Conservation (phyloP, 768 basidiomycete species). For the Hericium alpestre region DNA sequence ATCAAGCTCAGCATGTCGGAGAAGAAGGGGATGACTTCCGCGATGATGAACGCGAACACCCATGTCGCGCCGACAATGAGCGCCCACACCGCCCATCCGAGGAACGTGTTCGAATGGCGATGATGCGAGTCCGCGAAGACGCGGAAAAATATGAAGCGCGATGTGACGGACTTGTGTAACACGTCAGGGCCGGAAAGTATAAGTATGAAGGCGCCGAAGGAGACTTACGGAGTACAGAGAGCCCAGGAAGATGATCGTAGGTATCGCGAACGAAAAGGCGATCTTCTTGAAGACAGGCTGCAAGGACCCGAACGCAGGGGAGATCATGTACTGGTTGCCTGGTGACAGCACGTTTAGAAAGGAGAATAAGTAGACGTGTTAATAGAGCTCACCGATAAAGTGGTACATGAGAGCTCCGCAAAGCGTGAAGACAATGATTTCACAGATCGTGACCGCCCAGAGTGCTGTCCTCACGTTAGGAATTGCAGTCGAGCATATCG, state of each 20-base stretch:
- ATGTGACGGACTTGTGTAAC: constrained; percentile 25
- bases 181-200: background rate
- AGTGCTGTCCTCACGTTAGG: constrained; percentile 20
- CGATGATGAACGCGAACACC: constrained; percentile 19
- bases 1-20: constrained; percentile 31
- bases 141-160: constrained; percentile 37
- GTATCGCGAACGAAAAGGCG: constrained; percentile 35
- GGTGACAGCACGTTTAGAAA: background rate
- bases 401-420: constrained; percentile 36
- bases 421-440: constrained; percentile 31
- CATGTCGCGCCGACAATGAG: constrained; percentile 18
- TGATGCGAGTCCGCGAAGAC: constrained; percentile 29
- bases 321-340: constrained; percentile 34
- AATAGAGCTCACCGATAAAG: constrained; percentile 17
- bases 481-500: background rate
- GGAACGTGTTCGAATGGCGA: constrained; percentile 19
- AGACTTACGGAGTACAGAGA: constrained; percentile 30
- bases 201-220: background rate
- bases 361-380: background rate
- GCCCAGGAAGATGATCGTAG: constrained; percentile 35
- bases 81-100: constrained; percentile 17
- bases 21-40: constrained; percentile 23
- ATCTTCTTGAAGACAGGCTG: constrained; percentile 28
- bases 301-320: constrained; percentile 34
- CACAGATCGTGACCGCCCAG: constrained; percentile 33